Base-by-base conservation (phyloP, 208 protist genomes). In the Strigomonas galati region DNA sequence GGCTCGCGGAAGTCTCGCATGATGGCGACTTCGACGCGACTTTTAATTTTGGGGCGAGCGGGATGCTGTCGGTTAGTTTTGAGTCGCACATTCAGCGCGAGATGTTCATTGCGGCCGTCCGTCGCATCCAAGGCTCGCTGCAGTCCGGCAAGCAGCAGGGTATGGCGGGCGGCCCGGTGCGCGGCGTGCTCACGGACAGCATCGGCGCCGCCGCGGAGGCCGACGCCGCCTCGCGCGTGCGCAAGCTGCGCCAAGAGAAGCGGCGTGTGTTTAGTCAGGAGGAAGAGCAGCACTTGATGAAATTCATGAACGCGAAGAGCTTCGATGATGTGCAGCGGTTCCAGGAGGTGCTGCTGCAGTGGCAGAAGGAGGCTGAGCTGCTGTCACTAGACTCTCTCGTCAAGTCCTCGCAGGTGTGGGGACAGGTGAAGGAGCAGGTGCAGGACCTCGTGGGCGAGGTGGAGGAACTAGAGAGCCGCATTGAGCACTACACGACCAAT, bases 71-170 rank as follows among this genome's bases (percentile, higher is more conserved):
- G 3, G 85, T 92, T 26, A 82, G 76, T 56, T 96, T 96, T 62
- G 85, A 87, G 70, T 93, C 90, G 4, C 78, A 91, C 72, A 93
- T 96, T 67, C 90, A 96, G 64, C 78, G 90, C 0, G 85, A 93
- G 72, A 96, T 96, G 85, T 93, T 96, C 43, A 66, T 93, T 3
- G 83, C 85, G 0, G 79, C 87, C 1, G 73, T 91, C 23, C 74
- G 75, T 0, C 78, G 78, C 2, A 67, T 83, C 55, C 83, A 85
- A 61, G 76, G 72, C 43, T 66, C 63, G 57, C 6, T 24, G 51
- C 24, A 69, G 52, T 17, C 64, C 30, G 14, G 64, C 32, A 14
- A 58, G 55, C 31, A 52, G 62, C 27, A 67, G 31, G 57, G 3
- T n/a, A 4, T 19, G 27, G 54, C 14, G 65, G 51, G 23, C 60